Conservation (phyloP, 2,329 filamentous ascomycete genomes). For the Ophiostoma sp. region DNA sequence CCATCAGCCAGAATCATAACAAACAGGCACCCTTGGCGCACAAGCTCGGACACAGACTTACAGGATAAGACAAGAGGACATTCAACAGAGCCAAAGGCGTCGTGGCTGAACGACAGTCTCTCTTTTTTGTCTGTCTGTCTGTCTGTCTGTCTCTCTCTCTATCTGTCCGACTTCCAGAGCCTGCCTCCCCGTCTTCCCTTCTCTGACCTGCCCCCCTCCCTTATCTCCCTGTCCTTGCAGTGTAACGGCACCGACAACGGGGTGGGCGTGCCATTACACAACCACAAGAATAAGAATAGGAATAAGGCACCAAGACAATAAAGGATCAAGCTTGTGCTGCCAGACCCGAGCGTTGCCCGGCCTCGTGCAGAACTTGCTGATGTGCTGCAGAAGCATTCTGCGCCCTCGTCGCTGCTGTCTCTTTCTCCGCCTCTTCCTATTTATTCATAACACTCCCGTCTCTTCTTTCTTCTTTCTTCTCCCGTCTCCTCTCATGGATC, state of each 20-base stretch:
- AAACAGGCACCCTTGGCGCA: neutral
- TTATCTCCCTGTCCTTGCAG: neutral
- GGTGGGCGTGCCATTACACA: neutral
- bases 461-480: slow-evolving; percentile 11
- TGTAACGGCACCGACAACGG: slow-evolving; percentile 3
- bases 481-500: slow-evolving; percentile 18
- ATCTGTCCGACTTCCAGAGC: neutral
- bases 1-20: neutral
- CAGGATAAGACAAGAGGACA: neutral
- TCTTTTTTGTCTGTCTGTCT: neutral
- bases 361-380: slow-evolving; percentile 9
- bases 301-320: neutral
- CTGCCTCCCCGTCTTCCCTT: neutral
- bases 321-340: slow-evolving; percentile 1
- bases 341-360: neutral
- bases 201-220: neutral
- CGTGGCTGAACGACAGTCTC: neutral
- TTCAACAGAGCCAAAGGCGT: neutral
- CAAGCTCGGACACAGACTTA: slow-evolving; percentile 3
- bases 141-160: neutral
- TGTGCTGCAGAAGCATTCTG: neutral
- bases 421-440: neutral
- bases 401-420: neutral
- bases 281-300: neutral
- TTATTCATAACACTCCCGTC: slow-evolving; percentile 1